phyloP scores from a whole-genome alignment of 2,329 filamentous ascomycete genomes.

The Colletotrichum plurivorum region DNA sequence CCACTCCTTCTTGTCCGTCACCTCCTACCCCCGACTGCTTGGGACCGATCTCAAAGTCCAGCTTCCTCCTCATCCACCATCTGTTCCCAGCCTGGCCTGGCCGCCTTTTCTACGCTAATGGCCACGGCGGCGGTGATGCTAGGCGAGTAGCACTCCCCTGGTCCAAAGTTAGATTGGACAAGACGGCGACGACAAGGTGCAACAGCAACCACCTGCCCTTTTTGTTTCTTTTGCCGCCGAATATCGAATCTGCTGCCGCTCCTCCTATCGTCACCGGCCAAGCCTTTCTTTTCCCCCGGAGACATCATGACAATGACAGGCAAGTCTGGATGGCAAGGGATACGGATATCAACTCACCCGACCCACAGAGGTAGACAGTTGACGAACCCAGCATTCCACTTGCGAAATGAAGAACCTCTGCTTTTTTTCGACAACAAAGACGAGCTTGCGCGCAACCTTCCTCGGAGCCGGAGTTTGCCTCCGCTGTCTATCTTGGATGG shows the following conservation, averaged over 20 bases:
- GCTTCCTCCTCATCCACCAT: background rate
- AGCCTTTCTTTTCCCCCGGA: background rate
- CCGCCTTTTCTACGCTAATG: slow-evolving; percentile 10
- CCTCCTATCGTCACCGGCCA: too few relatives aligned
- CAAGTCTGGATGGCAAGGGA: background rate
- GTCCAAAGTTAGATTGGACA: slow-evolving; percentile 14
- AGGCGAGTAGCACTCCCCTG: background rate
- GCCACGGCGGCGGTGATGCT: background rate
- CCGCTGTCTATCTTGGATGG: too few relatives aligned
- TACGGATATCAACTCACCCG: background rate
- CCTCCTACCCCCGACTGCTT: too few relatives aligned
- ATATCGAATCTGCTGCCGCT: slow-evolving; percentile 1
- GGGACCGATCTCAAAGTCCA: too few relatives aligned
- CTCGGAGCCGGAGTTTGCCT: too few relatives aligned
- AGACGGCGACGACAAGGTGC: background rate
- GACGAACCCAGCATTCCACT: slow-evolving; percentile 1
- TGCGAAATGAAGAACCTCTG: background rate
- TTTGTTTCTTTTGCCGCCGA: slow-evolving; percentile 9
- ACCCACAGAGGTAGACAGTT: background rate
- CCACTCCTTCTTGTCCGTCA: too few relatives aligned
- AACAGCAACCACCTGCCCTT: background rate
- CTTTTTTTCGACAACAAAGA: slow-evolving; percentile 3
- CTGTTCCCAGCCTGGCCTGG: slow-evolving; percentile 24
- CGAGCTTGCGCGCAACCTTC: background rate
- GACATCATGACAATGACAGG: too few relatives aligned